Evolutionary conservation across 2,329 filamentous ascomycete species (phyloP), one percentile per base, ranked within the genome.

Genomic region (Aspergillus novofumigatus): DNA sequence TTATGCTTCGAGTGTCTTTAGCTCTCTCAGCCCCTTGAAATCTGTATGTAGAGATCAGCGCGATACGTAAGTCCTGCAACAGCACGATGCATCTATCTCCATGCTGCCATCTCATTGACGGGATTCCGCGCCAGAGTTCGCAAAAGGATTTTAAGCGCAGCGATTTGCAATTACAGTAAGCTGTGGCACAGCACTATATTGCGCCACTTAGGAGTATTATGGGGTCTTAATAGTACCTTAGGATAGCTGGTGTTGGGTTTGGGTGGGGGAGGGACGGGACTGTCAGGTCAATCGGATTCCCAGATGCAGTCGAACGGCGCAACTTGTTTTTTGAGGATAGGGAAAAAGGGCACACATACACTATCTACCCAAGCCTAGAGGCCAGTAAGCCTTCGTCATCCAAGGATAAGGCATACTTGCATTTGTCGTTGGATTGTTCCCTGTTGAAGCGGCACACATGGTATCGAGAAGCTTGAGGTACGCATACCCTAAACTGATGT

Each of bases 131-230:
- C 17, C 26, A 54, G 51, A 57, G 52, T 52, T 55, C 55, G 56
- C 35, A 38, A 52, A 52, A 52, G 49, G 49, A 56, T 52, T 32
- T 52, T 28, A 35, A 26, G 49, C 29, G 42, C 52, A 44, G 49
- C 49, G 56, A 55, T 52, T 55, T 42, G 52, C 23, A 45, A 45
- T 44, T 23, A 17, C 20, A 35, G 29, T 49, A 50, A 48, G 53
- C 44, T 51, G 57, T 59, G 53, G 53, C 56, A 59, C 56, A 55
- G 38, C 28, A 53, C 51, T 49, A 58, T 49, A 57, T 52, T 55
- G 42, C 42, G 17, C 42, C 42, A 59, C 52, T 55, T 28, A 51
- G 49, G 49, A 11, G 42, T 26, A 38, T 38, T 17, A 17, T 38
- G 14, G 14, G 14, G 5, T 17, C 32, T 38, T 17, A 7, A 3